These are phyloP conservation scores for Rhododendron ferrugineum DNA, from an alignment of 148 eudicot genomes.

Conservation along the genomic window DNA sequence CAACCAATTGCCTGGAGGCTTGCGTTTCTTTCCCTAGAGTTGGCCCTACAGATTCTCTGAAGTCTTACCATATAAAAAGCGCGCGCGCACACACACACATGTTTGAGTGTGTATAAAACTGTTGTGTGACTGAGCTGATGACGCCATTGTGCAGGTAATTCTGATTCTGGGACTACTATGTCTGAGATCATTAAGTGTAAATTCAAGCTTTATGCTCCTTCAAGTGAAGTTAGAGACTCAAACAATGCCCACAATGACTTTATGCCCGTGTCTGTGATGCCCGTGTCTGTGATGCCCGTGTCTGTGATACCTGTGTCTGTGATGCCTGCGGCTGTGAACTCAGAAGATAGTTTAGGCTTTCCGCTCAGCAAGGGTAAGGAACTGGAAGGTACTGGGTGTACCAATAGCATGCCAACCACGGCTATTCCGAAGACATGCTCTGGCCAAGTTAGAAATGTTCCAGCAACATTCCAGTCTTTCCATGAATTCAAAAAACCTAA, in stretches of 20 bases:
- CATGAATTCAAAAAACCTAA: conserved; percentile 29
- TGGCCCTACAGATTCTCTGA: not conserved
- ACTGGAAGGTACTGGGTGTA: conserved; percentile 9
- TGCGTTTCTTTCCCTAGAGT: not conserved
- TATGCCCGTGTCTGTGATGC: not conserved
- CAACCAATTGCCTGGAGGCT: not conserved
- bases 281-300: too few species aligned
- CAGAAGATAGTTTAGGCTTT: conserved; percentile 5
- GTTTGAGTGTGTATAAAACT: not conserved
- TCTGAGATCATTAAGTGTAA: conserved; percentile 55
- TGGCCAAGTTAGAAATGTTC: conserved; percentile 3
- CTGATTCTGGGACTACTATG: conserved; percentile 29
- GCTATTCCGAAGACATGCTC: conserved; percentile 9
- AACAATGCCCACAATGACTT: conserved; percentile 1
- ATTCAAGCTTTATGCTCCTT: conserved; percentile 23
- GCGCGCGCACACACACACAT: not conserved
- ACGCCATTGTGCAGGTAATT: conserved; percentile 29
- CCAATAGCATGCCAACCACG: not conserved
- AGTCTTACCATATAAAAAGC: not conserved
- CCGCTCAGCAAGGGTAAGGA: conserved; percentile 12
- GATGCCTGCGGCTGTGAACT: not conserved
- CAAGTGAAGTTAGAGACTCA: conserved; percentile 16
- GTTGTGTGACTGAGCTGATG: not conserved
- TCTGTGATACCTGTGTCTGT: too few species aligned
- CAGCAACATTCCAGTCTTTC: conserved; percentile 12